A percentile compares a stretch with the other conserved stretches of the same genome.
These are phyloP conservation scores for Yamadazyma scolyti DNA, from an alignment of 805 yeast genomes.

Conservation along the genomic window DNA sequence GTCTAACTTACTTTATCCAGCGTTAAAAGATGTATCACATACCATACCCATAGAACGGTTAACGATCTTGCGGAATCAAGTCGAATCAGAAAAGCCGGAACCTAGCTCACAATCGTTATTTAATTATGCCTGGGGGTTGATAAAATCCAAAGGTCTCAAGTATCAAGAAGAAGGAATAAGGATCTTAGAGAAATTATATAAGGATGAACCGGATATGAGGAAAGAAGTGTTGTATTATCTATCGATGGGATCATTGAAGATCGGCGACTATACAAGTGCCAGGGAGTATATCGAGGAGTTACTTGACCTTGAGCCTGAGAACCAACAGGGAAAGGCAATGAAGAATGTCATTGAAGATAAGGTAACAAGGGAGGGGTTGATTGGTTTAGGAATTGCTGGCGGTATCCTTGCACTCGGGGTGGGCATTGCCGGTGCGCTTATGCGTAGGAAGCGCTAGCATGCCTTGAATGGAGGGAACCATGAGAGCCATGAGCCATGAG, in stretches of 20 bases:
- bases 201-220: slow-evolving; percentile 76
- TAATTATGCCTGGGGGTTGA: slow-evolving; percentile 95
- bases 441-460: slow-evolving; percentile 25
- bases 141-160: slow-evolving; percentile 59
- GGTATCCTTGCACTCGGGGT: slow-evolving; percentile 85
- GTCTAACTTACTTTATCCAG: slow-evolving; percentile 25
- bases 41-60: slow-evolving; percentile 75
- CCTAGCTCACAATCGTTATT: slow-evolving; percentile 82
- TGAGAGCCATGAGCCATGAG: no score
- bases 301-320: slow-evolving; percentile 77
- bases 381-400: slow-evolving; percentile 84
- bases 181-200: slow-evolving; percentile 64
- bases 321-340: slow-evolving; percentile 69
- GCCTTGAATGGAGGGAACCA: no score
- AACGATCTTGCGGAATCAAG: slow-evolving; percentile 71
- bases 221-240: slow-evolving; percentile 88
- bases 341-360: slow-evolving; percentile 77
- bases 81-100: slow-evolving; percentile 72
- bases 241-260: slow-evolving; percentile 80
- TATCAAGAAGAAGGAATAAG: slow-evolving; percentile 80
- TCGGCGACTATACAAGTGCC: slow-evolving; percentile 84
- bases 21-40: slow-evolving; percentile 36
- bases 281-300: slow-evolving; percentile 80
- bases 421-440: slow-evolving; percentile 47
- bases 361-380: slow-evolving; percentile 80